Percentiles rank a stretch among this genome's conserved stretches.
phyloP scores from a whole-genome alignment of 2,329 filamentous ascomycete species.

The Fusarium staphyleae region DNA sequence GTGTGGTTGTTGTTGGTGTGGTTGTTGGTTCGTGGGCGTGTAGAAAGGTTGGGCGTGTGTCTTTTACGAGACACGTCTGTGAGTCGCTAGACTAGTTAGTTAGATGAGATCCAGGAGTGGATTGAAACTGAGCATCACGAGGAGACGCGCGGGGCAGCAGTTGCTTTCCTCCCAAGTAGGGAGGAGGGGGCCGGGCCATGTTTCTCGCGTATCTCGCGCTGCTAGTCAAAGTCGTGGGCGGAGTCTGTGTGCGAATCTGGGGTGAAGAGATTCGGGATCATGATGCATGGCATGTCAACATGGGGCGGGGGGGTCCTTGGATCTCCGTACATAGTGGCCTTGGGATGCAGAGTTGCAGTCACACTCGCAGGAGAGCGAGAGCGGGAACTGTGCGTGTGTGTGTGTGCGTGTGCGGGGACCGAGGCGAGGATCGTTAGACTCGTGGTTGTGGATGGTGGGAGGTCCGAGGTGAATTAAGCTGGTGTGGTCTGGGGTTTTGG shows the following conservation, averaged over 20 bases:
- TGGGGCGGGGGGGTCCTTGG: constrained; percentile 32
- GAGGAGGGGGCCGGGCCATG: too few relatives aligned
- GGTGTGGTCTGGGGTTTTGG: constrained; percentile 43
- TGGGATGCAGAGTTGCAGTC: constrained; percentile 2
- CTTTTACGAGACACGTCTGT: too few relatives aligned
- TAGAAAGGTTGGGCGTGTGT: neutral
- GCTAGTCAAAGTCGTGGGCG: constrained; percentile 26
- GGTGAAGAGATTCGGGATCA: constrained; percentile 28
- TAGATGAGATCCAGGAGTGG: constrained; percentile 22
- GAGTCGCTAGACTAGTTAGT: constrained; percentile 22
- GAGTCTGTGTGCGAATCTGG: constrained; percentile 23
- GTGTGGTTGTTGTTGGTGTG: too few relatives aligned
- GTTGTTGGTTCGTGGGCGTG: constrained; percentile 29
- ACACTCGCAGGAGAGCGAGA: constrained; percentile 21
- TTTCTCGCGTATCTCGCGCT: constrained; percentile 40
- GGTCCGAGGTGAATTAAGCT: constrained; percentile 8
- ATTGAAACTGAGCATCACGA: constrained; percentile 35
- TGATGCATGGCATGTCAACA: constrained; percentile 30
- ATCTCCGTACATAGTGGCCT: constrained; percentile 5
- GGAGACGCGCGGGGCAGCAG: constrained; percentile 30
- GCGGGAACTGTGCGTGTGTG: constrained; percentile 37
- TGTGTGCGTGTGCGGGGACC: too few relatives aligned
- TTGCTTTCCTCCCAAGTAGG: constrained; percentile 16
- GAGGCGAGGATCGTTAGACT: constrained; percentile 25
- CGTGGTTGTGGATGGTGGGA: constrained; percentile 13